These are phyloP conservation scores for Eucommia ulmoides DNA, from an alignment of 257 asterid genomes.

Conservation along the genomic window DNA sequence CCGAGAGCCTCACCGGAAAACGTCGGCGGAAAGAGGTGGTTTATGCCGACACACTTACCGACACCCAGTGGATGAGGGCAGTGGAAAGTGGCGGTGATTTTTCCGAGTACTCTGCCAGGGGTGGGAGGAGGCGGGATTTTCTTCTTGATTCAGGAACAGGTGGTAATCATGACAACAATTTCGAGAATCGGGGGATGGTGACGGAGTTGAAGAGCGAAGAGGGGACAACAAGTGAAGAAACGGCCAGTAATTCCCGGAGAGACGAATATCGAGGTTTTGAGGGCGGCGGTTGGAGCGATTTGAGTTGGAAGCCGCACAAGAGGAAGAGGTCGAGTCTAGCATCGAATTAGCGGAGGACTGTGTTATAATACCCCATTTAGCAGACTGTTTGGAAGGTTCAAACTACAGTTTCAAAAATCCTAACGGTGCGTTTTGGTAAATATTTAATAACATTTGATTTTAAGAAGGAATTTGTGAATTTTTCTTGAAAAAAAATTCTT, in stretches of 20 bases:
- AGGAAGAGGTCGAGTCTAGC: conserved; percentile 75
- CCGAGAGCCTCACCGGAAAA: conserved; percentile 61
- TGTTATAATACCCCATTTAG: too few species aligned
- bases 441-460: too few species aligned
- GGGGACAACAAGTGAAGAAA: conserved; percentile 46
- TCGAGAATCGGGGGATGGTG: conserved; percentile 23
- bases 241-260: conserved; percentile 33
- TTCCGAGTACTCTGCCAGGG: conserved; percentile 27
- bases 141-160: conserved; percentile 10
- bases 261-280: conserved; percentile 23
- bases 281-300: conserved; percentile 30
- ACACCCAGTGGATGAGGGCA: conserved; percentile 60
- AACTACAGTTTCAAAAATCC: too few species aligned
- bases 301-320: conserved; percentile 69
- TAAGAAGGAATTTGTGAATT: too few species aligned
- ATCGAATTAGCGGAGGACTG: too few species aligned
- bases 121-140: conserved; percentile 33
- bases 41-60: conserved; percentile 56
- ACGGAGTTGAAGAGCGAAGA: conserved; percentile 30
- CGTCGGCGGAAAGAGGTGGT: conserved; percentile 74
- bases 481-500: too few species aligned
- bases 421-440: too few species aligned
- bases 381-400: too few species aligned
- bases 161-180: conserved; percentile 20
- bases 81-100: conserved; percentile 52